Percentiles rank a stretch among this genome's conserved stretches.
Evolutionary conservation across 768 basidiomycete genomes (phyloP).

Genomic region (Collybiopsis luxurians): DNA sequence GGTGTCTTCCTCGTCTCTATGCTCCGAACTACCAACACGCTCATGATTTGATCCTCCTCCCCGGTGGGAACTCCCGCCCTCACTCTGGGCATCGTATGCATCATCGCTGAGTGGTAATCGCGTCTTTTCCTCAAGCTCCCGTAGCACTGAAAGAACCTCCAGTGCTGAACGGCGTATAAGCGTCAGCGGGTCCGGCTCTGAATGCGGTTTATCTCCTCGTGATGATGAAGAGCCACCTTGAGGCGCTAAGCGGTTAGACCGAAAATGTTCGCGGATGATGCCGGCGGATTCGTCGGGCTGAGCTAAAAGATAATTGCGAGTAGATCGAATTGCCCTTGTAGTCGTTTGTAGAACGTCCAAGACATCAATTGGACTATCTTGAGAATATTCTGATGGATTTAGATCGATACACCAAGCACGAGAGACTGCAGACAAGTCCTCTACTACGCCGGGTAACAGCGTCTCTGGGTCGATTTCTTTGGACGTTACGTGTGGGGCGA

Average conservation of each 20-base stretch:
- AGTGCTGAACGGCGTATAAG: slow-evolving; percentile 76
- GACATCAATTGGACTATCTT: slow-evolving; percentile 46
- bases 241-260: slow-evolving; percentile 44
- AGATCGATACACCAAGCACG: slow-evolving; percentile 57
- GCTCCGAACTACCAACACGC: slow-evolving; percentile 41
- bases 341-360: slow-evolving; percentile 74
- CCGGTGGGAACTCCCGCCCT: slow-evolving; percentile 48
- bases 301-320: slow-evolving; percentile 79
- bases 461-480: slow-evolving; percentile 75
- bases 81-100: slow-evolving; percentile 80
- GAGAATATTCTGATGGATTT: slow-evolving; percentile 5
- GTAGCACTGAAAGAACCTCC: slow-evolving; percentile 77
- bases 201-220: slow-evolving; percentile 6
- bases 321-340: slow-evolving; percentile 76
- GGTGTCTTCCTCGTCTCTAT: slow-evolving; percentile 34
- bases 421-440: slow-evolving; percentile 68
- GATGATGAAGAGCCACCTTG: slow-evolving; percentile 17
- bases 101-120: slow-evolving; percentile 78
- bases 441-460: slow-evolving; percentile 72
- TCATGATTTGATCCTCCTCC: slow-evolving; percentile 26
- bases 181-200: slow-evolving; percentile 51
- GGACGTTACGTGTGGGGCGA: slow-evolving; percentile 58
- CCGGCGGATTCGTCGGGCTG: slow-evolving; percentile 73
- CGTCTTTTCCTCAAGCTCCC: slow-evolving; percentile 76
- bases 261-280: slow-evolving; percentile 52